phyloP scores from a whole-genome alignment of 257 asterid genomes.

The Solanum clarkiae region DNA sequence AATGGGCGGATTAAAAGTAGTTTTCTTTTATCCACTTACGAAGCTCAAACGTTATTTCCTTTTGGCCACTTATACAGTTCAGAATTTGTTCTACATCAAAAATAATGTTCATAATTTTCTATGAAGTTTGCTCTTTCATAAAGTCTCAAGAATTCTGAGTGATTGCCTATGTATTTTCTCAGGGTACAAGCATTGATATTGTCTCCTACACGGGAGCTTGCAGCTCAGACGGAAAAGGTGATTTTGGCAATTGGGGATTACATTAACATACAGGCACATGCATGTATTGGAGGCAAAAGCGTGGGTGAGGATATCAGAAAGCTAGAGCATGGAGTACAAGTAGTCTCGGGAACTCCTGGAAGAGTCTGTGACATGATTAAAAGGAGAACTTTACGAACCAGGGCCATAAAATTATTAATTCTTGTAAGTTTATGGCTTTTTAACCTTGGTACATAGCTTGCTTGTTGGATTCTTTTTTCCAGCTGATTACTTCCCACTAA shows the following conservation, averaged over 20 bases:
- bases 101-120: neutral
- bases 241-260: constrained; percentile 84
- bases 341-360: constrained; percentile 98
- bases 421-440: constrained; percentile 38
- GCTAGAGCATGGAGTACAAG: constrained; percentile 95
- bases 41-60: neutral
- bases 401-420: constrained; percentile 68
- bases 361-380: constrained; percentile 97
- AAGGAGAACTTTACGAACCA: constrained; percentile 83
- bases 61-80: neutral
- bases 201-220: constrained; percentile 97
- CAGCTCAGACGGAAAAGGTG: constrained; percentile 87
- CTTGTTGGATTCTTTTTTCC: neutral
- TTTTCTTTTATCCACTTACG: neutral
- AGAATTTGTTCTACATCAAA: neutral
- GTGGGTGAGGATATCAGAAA: constrained; percentile 92
- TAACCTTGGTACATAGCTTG: neutral
- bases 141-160: neutral
- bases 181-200: constrained; percentile 95
- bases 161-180: neutral
- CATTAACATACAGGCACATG: constrained; percentile 84
- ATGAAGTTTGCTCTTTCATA: neutral
- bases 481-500: neutral
- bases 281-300: constrained; percentile 96
- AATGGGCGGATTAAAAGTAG: neutral